Percentiles rank a stretch among this genome's conserved stretches.
phyloP scores from a whole-genome alignment of 2,329 filamentous ascomycete genomes.

The Alternaria atra region DNA sequence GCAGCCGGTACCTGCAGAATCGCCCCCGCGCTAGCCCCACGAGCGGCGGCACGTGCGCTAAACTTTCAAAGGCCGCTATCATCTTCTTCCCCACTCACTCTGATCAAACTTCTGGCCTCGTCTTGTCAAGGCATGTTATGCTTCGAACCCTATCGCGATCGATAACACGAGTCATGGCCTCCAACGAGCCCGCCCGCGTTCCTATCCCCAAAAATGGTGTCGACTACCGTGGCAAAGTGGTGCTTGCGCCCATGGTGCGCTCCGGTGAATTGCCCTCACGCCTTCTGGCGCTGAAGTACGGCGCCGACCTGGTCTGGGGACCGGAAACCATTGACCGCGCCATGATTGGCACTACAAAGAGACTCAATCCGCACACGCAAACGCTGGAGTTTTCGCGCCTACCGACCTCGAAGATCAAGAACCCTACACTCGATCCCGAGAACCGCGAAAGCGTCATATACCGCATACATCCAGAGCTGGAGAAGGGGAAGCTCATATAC shows the following conservation, averaged over 20 bases:
- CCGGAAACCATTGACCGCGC: constrained; percentile 94
- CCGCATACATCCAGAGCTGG: constrained; percentile 79
- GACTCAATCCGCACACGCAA: constrained; percentile 76
- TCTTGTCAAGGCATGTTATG: constrained; percentile 48
- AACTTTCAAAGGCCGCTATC: constrained; percentile 17
- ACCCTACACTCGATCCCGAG: constrained; percentile 64
- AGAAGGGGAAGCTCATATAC: constrained; percentile 81
- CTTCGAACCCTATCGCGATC: constrained; percentile 44
- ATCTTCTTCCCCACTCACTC: constrained; percentile 9
- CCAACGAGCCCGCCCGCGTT: constrained; percentile 64
- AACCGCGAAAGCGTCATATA: constrained; percentile 75
- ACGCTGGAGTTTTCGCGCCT: constrained; percentile 86
- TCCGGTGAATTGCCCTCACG: constrained; percentile 95
- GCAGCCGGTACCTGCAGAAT: neutral
- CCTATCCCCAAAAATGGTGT: constrained; percentile 88
- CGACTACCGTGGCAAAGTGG: constrained; percentile 92
- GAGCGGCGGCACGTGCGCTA: constrained; percentile 12
- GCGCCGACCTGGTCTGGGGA: constrained; percentile 96
- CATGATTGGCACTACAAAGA: constrained; percentile 85
- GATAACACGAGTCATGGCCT: constrained; percentile 45
- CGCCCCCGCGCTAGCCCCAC: constrained; percentile 14
- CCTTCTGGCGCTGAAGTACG: constrained; percentile 89
- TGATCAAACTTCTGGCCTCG: neutral
- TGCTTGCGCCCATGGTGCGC: constrained; percentile 96
- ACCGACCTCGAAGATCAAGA: constrained; percentile 74